These are phyloP conservation scores for Capronia americana DNA, from an alignment of 2,329 filamentous ascomycete species.

Conservation along the genomic window DNA sequence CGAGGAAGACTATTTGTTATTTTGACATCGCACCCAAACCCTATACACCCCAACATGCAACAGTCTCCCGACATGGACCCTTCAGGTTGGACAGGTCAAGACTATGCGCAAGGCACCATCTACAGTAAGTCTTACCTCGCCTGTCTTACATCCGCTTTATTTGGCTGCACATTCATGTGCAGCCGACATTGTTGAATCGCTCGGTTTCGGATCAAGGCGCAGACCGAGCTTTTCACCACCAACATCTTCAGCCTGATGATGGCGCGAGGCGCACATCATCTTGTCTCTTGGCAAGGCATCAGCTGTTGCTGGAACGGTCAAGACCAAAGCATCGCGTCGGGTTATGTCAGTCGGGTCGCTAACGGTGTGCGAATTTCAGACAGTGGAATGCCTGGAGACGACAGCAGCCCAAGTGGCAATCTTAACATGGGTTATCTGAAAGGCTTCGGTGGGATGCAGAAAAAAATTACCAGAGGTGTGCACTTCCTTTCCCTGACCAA, in stretches of 20 bases:
- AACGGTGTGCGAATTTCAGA: constrained; percentile 16
- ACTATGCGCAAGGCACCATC: constrained; percentile 25
- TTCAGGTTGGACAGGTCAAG: constrained; percentile 29
- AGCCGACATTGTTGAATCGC: not conserved
- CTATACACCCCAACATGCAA: constrained; percentile 28
- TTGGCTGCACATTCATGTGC: not conserved
- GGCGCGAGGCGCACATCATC: not conserved
- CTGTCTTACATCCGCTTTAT: not conserved
- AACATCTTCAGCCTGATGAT: not conserved
- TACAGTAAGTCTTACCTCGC: constrained; percentile 26
- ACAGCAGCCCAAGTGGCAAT: constrained; percentile 24
- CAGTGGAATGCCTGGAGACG: constrained; percentile 29
- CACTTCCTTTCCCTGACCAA: not conserved
- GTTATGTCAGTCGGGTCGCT: not conserved
- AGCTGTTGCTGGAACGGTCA: not conserved
- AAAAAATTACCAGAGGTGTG: constrained; percentile 77
- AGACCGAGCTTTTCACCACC: not conserved
- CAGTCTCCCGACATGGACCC: constrained; percentile 32
- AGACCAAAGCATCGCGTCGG: not conserved
- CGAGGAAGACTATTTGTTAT: constrained; percentile 22
- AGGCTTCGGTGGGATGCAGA: constrained; percentile 67
- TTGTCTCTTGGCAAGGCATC: not conserved
- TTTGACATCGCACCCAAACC: constrained; percentile 25
- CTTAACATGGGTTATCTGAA: constrained; percentile 69
- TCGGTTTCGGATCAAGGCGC: not conserved